These are phyloP conservation scores for Sanghuangporus baumii DNA, from an alignment of 1,284 basidiomycete species.

Conservation along the genomic window DNA sequence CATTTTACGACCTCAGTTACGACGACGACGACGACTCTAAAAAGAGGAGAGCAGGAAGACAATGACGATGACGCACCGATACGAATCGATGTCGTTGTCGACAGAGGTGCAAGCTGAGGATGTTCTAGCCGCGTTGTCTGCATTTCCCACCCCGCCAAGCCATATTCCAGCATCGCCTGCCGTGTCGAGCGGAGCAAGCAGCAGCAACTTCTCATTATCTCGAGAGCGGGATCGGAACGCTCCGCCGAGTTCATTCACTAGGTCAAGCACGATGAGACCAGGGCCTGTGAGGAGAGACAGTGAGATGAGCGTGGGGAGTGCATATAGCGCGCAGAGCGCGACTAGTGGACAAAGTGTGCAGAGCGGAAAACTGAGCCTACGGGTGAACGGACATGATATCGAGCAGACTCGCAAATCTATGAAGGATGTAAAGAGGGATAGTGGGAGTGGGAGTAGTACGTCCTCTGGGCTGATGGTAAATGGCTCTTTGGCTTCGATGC, in stretches of 20 bases:
- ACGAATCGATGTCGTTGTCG: background rate
- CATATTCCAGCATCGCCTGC: slow-evolving; percentile 15
- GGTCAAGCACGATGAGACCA: background rate
- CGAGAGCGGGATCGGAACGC: background rate
- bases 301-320: background rate
- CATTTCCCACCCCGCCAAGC: slow-evolving; percentile 18
- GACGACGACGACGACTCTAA: background rate
- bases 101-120: background rate
- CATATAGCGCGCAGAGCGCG: background rate
- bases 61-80: background rate
- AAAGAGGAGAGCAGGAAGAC: background rate
- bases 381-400: background rate
- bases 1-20: background rate
- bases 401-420: background rate
- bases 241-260: background rate
- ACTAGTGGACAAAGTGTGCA: background rate
- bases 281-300: background rate
- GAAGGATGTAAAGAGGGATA: background rate
- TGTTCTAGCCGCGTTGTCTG: slow-evolving; percentile 5
- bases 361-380: slow-evolving; percentile 5
- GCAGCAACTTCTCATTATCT: background rate
- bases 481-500: background rate
- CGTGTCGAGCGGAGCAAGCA: background rate
- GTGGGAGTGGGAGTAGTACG: background rate
- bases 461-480: background rate